Conservation (phyloP, 1,284 basidiomycete species). For the Megacollybia platyphylla region DNA sequence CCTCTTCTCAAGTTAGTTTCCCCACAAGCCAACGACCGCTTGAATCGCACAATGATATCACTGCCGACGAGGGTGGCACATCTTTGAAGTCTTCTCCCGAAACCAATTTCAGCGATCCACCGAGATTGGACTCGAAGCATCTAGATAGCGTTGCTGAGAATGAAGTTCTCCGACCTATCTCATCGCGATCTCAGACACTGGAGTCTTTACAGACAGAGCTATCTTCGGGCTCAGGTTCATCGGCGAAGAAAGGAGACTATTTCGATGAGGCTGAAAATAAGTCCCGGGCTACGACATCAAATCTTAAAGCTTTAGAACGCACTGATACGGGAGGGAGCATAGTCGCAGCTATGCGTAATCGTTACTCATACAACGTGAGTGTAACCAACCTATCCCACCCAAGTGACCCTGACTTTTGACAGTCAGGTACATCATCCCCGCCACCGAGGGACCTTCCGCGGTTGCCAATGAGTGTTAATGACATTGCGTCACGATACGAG, state of each 20-base stretch:
- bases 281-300: background rate
- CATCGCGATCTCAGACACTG: background rate
- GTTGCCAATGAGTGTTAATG: constrained; percentile 47
- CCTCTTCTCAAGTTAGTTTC: constrained; percentile 15
- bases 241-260: constrained; percentile 16
- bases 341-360: constrained; percentile 56
- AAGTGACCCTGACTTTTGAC: constrained; percentile 2
- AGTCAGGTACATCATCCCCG: constrained; percentile 41
- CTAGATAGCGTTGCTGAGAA: background rate
- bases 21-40: constrained; percentile 8
- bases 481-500: constrained; percentile 53
- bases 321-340: constrained; percentile 26
- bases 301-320: constrained; percentile 21
- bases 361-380: constrained; percentile 35
- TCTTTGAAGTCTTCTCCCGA: constrained; percentile 10
- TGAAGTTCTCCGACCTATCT: background rate
- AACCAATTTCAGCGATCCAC: constrained; percentile 8
- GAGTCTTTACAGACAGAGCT: background rate
- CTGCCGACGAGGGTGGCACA: background rate
- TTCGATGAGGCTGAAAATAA: constrained; percentile 18
- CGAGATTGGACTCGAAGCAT: background rate
- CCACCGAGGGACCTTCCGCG: constrained; percentile 47
- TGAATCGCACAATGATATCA: background rate
- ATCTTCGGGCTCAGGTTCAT: background rate
- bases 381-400: constrained; percentile 1